phyloP scores from a whole-genome alignment of 1,139 yeast species.

The Taphrina deformans region DNA sequence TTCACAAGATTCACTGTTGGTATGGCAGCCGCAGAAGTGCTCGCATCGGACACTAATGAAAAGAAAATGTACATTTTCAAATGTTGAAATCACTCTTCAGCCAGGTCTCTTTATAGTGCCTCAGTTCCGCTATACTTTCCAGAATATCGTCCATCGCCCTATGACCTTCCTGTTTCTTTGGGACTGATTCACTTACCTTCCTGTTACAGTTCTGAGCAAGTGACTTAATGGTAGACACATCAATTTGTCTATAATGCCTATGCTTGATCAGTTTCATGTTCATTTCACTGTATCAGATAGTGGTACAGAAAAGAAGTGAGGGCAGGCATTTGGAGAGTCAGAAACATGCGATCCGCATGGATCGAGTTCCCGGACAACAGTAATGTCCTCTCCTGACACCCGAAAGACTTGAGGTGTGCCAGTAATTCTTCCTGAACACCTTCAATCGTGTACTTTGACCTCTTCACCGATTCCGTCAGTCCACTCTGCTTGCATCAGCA shows the following conservation, averaged over 20 bases:
- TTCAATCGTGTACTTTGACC: slow-evolving; percentile 55
- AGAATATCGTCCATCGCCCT: slow-evolving; percentile 86
- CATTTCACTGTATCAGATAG: background rate
- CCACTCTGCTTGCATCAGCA: slow-evolving; percentile 54
- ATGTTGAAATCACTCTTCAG: background rate
- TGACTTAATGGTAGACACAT: slow-evolving; percentile 82
- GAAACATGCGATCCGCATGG: slow-evolving; percentile 85
- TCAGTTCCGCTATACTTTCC: slow-evolving; percentile 81
- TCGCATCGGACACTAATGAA: background rate
- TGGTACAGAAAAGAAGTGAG: slow-evolving; percentile 60
- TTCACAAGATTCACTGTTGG: background rate
- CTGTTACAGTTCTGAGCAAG: slow-evolving; percentile 77
- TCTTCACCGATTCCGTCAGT: slow-evolving; percentile 65
- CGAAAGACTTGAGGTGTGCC: slow-evolving; percentile 58
- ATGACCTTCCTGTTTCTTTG: slow-evolving; percentile 65
- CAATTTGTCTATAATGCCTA: slow-evolving; percentile 68
- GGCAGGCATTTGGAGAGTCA: slow-evolving; percentile 78
- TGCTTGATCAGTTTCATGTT: slow-evolving; percentile 45
- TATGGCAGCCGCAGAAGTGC: background rate
- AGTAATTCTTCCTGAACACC: slow-evolving; percentile 67
- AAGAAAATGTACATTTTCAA: background rate
- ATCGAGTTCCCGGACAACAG: slow-evolving; percentile 87
- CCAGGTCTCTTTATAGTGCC: slow-evolving; percentile 73
- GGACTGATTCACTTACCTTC: slow-evolving; percentile 55
- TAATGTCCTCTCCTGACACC: slow-evolving; percentile 56